Percentiles rank a stretch among this genome's conserved stretches.
These are phyloP conservation scores for Coleophoma eucalyptorum DNA, from an alignment of 2,329 filamentous ascomycete species.

Conservation along the genomic window DNA sequence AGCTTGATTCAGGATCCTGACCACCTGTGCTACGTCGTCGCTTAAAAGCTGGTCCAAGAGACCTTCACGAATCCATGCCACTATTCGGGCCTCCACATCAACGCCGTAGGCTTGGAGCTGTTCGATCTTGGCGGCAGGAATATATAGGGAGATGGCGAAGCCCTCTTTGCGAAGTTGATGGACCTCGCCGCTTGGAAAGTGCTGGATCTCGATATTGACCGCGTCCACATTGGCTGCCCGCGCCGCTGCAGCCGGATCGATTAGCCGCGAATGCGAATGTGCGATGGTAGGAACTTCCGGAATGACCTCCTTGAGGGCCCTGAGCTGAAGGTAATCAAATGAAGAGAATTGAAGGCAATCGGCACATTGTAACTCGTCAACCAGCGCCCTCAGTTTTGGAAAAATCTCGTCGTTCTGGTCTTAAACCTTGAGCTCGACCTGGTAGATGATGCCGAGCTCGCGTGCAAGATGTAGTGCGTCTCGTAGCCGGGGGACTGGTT, in stretches of 20 bases:
- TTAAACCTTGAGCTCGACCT: constrained; percentile 2
- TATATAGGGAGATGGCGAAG: not conserved
- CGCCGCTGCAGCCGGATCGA: not conserved
- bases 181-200: constrained; percentile 1
- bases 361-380: not conserved
- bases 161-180: not conserved
- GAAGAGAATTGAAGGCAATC: constrained; percentile 2
- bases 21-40: constrained; percentile 1
- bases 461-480: not conserved
- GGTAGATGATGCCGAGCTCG: not conserved
- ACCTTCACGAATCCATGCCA: constrained; percentile 1
- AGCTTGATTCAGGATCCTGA: not conserved
- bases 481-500: not conserved
- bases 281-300: not conserved
- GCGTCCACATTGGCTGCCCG: constrained; percentile 1
- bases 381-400: constrained; percentile 1
- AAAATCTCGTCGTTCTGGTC: not conserved
- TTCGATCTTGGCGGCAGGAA: not conserved
- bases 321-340: constrained; percentile 1
- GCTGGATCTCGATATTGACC: constrained; percentile 1
- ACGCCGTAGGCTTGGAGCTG: not conserved
- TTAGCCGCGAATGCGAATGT: not conserved
- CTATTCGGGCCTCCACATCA: not conserved
- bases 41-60: constrained; percentile 1
- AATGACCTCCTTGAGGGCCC: not conserved